Evolutionary conservation across 202 grass and related monocot genomes (phyloP).

Genomic region (Schoenoplectus tabernaemontani): DNA sequence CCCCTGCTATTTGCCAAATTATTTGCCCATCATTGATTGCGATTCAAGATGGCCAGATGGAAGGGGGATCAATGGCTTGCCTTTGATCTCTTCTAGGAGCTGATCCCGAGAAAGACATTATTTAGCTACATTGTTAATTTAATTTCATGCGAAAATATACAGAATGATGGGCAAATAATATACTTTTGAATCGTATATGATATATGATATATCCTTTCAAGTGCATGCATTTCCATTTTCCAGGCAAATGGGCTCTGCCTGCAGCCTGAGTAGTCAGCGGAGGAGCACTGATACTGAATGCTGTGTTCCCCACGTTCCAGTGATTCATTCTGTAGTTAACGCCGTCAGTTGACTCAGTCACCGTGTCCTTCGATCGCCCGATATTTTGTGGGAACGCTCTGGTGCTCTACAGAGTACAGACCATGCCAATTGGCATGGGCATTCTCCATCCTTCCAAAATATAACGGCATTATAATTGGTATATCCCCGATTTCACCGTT

Average conservation of each 20-base stretch:
- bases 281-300: neutral
- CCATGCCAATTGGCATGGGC: too few species aligned
- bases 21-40: conserved; percentile 16
- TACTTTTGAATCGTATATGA: neutral
- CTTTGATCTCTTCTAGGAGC: neutral
- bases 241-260: neutral
- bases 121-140: too few species aligned
- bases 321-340: neutral
- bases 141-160: too few species aligned
- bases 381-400: neutral
- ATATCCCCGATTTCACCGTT: neutral
- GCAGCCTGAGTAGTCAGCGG: neutral
- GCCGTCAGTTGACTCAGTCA: neutral
- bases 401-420: too few species aligned
- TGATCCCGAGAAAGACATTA: neutral
- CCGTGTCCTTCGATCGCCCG: too few species aligned
- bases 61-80: neutral
- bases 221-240: neutral
- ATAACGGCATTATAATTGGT: neutral
- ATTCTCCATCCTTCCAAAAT: too few species aligned
- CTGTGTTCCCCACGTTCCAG: neutral
- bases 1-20: conserved; percentile 6
- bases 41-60: neutral
- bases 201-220: neutral
- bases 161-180: too few species aligned